These are phyloP conservation scores for Coemansia javaensis DNA, from an alignment of 192 early-diverging fungal genomes.

Conservation along the genomic window DNA sequence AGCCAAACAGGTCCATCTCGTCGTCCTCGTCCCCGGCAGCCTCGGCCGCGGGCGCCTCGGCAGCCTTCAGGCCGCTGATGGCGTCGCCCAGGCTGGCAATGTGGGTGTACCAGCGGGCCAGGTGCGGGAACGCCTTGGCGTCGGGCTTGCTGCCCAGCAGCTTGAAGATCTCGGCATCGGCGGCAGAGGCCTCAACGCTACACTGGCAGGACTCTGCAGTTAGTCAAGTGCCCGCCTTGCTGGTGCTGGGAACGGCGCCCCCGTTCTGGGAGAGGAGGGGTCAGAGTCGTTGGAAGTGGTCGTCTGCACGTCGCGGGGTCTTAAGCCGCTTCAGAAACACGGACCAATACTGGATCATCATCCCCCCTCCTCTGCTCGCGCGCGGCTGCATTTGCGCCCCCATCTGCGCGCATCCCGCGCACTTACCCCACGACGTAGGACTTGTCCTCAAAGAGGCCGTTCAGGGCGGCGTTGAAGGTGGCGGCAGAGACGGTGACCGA, in stretches of 20 bases:
- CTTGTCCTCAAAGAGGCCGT: slow-evolving; percentile 71
- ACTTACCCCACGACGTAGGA: slow-evolving; percentile 77
- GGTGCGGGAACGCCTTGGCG: slow-evolving; percentile 73
- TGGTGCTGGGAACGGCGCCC: background rate
- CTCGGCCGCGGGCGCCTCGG: slow-evolving; percentile 54
- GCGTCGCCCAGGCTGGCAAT: slow-evolving; percentile 55
- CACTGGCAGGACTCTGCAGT: too few relatives aligned
- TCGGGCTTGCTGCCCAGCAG: slow-evolving; percentile 68
- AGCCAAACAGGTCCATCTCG: slow-evolving; percentile 93
- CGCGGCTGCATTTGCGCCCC: background rate
- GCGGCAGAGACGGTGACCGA: slow-evolving; percentile 62
- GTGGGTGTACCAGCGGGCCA: slow-evolving; percentile 95
- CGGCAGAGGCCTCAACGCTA: slow-evolving; percentile 70
- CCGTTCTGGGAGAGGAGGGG: background rate
- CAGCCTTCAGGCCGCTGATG: slow-evolving; percentile 35
- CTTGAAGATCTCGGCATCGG: slow-evolving; percentile 85
- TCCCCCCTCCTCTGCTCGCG: slow-evolving; percentile 7
- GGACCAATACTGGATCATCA: slow-evolving; percentile 58
- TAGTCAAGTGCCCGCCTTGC: background rate
- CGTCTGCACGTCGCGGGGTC: slow-evolving; percentile 55
- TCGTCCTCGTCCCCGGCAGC: slow-evolving; percentile 81
- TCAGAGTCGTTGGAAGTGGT: slow-evolving; percentile 4
- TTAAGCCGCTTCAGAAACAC: slow-evolving; percentile 62
- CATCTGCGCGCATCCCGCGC: background rate
- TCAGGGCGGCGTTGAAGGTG: slow-evolving; percentile 64